A percentile compares a stretch with the other conserved stretches of the same genome.
phyloP scores from a whole-genome alignment of 192 early-diverging fungal species.

The Backusella australiensis region DNA sequence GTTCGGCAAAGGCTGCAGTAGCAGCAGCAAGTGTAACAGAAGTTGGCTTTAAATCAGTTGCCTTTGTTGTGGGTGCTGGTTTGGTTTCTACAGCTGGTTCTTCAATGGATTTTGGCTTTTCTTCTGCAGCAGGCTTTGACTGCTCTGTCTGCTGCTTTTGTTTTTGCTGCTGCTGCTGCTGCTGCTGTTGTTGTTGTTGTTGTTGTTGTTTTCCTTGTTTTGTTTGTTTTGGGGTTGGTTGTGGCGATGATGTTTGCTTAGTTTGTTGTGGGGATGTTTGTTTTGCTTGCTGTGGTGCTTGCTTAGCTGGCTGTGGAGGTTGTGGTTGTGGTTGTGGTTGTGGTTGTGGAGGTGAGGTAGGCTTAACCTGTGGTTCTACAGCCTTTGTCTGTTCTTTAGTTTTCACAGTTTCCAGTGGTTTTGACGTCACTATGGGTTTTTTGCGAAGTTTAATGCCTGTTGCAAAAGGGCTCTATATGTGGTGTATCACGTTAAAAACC shows the following conservation, averaged over 20 bases:
- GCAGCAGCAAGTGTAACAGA: slow-evolving; percentile 14
- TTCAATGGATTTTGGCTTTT: background rate
- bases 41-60: slow-evolving; percentile 2
- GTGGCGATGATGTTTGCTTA: background rate
- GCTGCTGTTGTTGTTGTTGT: background rate
- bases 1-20: background rate
- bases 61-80: background rate
- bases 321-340: background rate
- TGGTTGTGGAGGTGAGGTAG: background rate
- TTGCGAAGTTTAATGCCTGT: slow-evolving; percentile 23
- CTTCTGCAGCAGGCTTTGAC: background rate
- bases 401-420: background rate
- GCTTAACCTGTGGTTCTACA: background rate
- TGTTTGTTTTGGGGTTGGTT: background rate
- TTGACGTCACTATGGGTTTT: background rate
- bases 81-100: background rate
- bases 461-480: slow-evolving; percentile 22
- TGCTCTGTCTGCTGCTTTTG: background rate
- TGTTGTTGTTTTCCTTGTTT: background rate
- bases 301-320: background rate
- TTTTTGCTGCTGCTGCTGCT: background rate
- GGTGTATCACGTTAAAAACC: background rate
- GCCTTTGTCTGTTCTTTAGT: background rate
- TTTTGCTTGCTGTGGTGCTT: background rate
- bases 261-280: background rate